Evolutionary conservation across 2,329 filamentous ascomycete species (phyloP).

Genomic region (Colletotrichum paranaense): DNA sequence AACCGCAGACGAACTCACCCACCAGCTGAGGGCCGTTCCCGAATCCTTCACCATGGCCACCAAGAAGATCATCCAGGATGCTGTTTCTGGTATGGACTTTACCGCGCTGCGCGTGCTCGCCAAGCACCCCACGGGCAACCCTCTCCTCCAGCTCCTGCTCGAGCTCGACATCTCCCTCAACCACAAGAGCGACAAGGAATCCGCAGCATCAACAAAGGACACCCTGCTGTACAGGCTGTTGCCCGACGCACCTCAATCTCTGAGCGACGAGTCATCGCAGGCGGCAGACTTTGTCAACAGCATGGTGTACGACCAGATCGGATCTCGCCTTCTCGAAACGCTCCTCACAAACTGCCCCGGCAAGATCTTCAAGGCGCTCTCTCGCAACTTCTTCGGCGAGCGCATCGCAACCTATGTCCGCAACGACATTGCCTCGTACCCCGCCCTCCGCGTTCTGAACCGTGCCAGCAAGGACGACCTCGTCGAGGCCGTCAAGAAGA

Average conservation of each 20-base stretch:
- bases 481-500: constrained; percentile 75
- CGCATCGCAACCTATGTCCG: constrained; percentile 84
- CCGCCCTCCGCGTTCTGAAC: constrained; percentile 84
- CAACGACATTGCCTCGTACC: constrained; percentile 91
- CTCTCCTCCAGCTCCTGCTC: constrained; percentile 89
- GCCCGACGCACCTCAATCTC: constrained; percentile 77
- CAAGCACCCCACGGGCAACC: constrained; percentile 90
- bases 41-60: constrained; percentile 81
- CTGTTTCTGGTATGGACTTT: constrained; percentile 79
- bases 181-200: constrained; percentile 72
- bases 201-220: constrained; percentile 49
- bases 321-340: constrained; percentile 89
- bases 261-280: constrained; percentile 78
- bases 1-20: constrained; percentile 47
- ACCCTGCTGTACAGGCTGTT: constrained; percentile 81
- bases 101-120: constrained; percentile 86
- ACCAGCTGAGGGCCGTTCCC: constrained; percentile 72
- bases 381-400: constrained; percentile 81
- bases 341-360: constrained; percentile 84
- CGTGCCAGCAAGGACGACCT: constrained; percentile 90
- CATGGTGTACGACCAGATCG: constrained; percentile 89
- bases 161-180: constrained; percentile 85
- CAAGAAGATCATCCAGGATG: constrained; percentile 84
- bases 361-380: constrained; percentile 90
- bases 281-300: constrained; percentile 84